These are phyloP conservation scores for Hippophae gyantsensis DNA, from an alignment of 306 rosid genomes.

Conservation along the genomic window DNA sequence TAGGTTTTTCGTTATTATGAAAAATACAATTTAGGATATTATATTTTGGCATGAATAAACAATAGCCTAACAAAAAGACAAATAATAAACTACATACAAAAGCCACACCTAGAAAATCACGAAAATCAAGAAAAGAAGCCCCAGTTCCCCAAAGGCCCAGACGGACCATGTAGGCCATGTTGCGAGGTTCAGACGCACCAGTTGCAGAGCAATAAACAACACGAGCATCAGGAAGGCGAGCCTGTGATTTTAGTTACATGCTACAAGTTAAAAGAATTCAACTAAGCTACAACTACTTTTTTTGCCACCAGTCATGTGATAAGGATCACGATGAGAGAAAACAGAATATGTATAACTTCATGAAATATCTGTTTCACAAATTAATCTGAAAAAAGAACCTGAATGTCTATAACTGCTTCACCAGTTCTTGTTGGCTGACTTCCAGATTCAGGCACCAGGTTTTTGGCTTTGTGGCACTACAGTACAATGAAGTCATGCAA, in stretches of 20 bases:
- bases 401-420: conserved; percentile 92
- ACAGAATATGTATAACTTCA: no score
- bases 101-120: conserved; percentile 70
- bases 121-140: conserved; percentile 72
- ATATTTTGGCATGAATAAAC: no score
- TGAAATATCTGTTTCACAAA: no score
- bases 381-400: conserved; percentile 38
- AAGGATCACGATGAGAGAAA: no score
- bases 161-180: conserved; percentile 98
- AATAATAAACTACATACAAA: no score
- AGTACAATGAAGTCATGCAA: conserved; percentile 40
- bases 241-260: conserved; percentile 41
- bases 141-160: conserved; percentile 99
- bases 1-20: no score
- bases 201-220: conserved; percentile 96
- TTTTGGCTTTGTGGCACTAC: conserved; percentile 97
- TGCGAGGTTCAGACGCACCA: conserved; percentile 98
- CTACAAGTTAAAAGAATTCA: conserved; percentile 14
- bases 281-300: not conserved
- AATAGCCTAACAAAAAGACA: no score
- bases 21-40: no score
- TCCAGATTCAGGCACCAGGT: conserved; percentile 97
- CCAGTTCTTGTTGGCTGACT: conserved; percentile 99
- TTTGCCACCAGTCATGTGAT: not conserved
- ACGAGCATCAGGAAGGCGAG: conserved; percentile 76